Conservation (phyloP, 2,329 filamentous ascomycete species). For the Colletotrichum sidae region DNA sequence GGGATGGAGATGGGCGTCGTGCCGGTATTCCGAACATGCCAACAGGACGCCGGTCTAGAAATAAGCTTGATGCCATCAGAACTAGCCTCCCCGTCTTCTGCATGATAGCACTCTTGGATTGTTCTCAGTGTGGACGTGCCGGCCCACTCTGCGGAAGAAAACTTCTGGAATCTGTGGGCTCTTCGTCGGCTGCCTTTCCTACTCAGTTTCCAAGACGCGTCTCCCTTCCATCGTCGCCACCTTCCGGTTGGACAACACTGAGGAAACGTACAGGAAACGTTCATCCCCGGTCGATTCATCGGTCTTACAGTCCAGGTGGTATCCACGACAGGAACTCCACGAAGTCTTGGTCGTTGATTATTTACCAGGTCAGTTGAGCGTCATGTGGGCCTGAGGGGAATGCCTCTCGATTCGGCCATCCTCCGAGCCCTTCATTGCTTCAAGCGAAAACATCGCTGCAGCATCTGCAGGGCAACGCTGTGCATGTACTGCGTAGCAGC, state of each 20-base stretch:
- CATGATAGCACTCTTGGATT: neutral
- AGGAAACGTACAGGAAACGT: no score
- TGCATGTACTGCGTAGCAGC: no score
- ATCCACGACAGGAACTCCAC: no score
- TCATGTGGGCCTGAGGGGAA: no score
- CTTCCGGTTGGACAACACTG: neutral
- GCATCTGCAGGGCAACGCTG: no score
- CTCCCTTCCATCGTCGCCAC: neutral
- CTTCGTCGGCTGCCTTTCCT: neutral
- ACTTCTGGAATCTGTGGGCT: conserved; percentile 22
- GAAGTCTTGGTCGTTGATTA: no score
- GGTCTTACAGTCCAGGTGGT: no score
- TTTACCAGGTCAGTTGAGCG: no score
- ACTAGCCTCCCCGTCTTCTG: neutral
- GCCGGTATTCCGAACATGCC: neutral
- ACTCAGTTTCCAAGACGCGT: conserved; percentile 1
- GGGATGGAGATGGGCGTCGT: conserved; percentile 1
- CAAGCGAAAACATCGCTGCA: neutral
- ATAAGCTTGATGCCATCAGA: conserved; percentile 23
- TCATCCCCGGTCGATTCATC: no score
- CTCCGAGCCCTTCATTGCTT: neutral
- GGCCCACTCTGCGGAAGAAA: conserved; percentile 20
- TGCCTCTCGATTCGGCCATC: no score
- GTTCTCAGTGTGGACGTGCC: conserved; percentile 12
- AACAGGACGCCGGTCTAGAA: neutral